Evolutionary conservation across 2,329 filamentous ascomycete species (phyloP).

Genomic region (Neofusicoccum laricinum): DNA sequence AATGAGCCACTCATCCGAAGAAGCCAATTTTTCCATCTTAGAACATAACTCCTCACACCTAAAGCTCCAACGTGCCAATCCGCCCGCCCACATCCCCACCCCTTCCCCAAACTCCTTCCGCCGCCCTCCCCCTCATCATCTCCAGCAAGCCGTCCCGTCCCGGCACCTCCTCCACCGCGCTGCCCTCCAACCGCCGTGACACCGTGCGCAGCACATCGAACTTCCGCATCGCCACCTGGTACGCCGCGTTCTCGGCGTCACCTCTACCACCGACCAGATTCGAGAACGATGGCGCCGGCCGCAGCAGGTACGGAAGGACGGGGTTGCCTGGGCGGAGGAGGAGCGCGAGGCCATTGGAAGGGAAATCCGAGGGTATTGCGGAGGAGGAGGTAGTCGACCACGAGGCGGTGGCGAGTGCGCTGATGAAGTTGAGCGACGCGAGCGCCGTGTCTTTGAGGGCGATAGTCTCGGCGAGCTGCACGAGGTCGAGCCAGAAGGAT

Average conservation of each 20-base stretch:
- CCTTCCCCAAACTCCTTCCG: conserved; percentile 42
- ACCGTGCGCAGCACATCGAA: conserved; percentile 55
- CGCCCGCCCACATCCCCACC: conserved; percentile 42
- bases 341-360: conserved; percentile 47
- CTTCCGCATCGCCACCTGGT: conserved; percentile 56
- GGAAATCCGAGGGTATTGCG: conserved; percentile 38
- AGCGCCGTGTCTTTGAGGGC: conserved; percentile 57
- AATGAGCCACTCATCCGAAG: too few species aligned
- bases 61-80: conserved; percentile 46
- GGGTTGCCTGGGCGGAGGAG: conserved; percentile 51
- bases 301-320: conserved; percentile 57
- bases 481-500: conserved; percentile 51
- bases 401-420: conserved; percentile 52
- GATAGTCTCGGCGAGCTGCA: conserved; percentile 54
- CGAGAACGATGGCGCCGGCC: conserved; percentile 54
- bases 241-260: conserved; percentile 56
- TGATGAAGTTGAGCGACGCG: conserved; percentile 52
- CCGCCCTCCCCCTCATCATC: conserved; percentile 41
- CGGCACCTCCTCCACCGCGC: conserved; percentile 20
- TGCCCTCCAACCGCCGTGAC: conserved; percentile 42
- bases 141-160: conserved; percentile 35
- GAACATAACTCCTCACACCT: not conserved
- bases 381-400: conserved; percentile 47
- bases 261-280: conserved; percentile 58
- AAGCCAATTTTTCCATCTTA: too few species aligned